Conservation (phyloP, 768 basidiomycete species). For the Suillus clintonianus region DNA sequence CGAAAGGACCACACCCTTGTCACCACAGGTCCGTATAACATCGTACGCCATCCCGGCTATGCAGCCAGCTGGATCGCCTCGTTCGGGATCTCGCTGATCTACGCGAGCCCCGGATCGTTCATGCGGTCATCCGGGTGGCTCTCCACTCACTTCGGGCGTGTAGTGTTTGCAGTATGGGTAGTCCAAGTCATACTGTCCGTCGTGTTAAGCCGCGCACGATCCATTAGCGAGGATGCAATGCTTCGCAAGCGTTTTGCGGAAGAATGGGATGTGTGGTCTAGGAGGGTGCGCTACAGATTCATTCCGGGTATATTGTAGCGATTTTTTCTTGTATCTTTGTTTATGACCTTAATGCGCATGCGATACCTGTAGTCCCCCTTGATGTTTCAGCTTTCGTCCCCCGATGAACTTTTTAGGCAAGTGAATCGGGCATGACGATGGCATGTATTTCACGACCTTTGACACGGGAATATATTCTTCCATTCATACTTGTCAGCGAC, state of each 20-base stretch:
- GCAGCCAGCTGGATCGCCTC: constrained; percentile 22
- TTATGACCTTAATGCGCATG: neutral
- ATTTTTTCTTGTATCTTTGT: neutral
- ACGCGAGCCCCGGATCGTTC: constrained; percentile 33
- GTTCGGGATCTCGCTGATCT: constrained; percentile 33
- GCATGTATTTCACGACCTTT: neutral
- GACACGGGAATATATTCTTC: neutral
- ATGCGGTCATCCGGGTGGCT: constrained; percentile 28
- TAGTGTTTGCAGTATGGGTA: constrained; percentile 29
- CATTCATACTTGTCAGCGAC: neutral
- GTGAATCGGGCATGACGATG: neutral
- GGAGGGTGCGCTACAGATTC: constrained; percentile 25
- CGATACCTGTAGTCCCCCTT: neutral
- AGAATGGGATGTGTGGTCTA: constrained; percentile 26
- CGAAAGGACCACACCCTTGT: constrained; percentile 31
- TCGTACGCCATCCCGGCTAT: constrained; percentile 40
- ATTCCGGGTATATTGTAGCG: constrained; percentile 28
- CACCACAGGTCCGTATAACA: constrained; percentile 35
- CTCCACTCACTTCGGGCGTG: constrained; percentile 14
- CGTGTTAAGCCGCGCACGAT: constrained; percentile 30
- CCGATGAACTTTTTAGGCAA: neutral
- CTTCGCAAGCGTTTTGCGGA: constrained; percentile 20
- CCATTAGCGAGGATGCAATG: constrained; percentile 26
- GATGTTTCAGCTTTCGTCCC: neutral
- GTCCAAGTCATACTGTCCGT: constrained; percentile 24